These are phyloP conservation scores for Platanthera guangdongensis DNA, from an alignment of 106 monocot genomes.

Conservation along the genomic window DNA sequence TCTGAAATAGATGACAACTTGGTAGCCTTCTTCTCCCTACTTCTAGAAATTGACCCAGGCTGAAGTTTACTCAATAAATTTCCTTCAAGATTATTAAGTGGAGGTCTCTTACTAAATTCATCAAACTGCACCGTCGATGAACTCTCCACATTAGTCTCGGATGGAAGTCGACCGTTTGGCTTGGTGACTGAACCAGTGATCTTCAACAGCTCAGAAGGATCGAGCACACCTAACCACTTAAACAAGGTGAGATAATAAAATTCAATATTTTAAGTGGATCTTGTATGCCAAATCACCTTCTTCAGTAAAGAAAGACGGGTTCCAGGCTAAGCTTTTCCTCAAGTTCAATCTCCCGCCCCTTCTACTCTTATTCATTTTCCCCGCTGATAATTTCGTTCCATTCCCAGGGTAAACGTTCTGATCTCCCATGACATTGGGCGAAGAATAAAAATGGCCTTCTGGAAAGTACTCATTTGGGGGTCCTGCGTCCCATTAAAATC, in stretches of 20 bases:
- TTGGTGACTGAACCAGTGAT: constrained; percentile 31
- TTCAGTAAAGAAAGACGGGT: constrained; percentile 86
- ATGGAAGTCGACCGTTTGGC: constrained; percentile 10
- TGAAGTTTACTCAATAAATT: constrained; percentile 9
- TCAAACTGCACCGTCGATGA: constrained; percentile 21
- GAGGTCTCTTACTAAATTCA: constrained; percentile 3
- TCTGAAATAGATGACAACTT: constrained; percentile 26
- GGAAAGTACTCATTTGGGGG: neutral
- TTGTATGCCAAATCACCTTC: constrained; percentile 39
- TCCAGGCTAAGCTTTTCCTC: constrained; percentile 92
- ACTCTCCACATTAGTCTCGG: constrained; percentile 6
- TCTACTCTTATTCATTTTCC: constrained; percentile 13
- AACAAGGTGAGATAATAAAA: neutral
- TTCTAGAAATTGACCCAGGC: constrained; percentile 4
- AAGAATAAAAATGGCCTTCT: constrained; percentile 1
- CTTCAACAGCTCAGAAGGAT: constrained; percentile 49
- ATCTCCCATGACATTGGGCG: neutral
- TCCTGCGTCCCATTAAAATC: neutral
- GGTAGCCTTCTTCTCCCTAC: constrained; percentile 11
- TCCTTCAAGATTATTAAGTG: constrained; percentile 13
- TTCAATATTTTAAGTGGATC: neutral
- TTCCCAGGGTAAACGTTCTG: constrained; percentile 18
- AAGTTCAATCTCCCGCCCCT: constrained; percentile 35
- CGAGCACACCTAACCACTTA: constrained; percentile 54
- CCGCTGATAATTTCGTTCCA: neutral